phyloP scores from a whole-genome alignment of 108 stramenopile species.

The Conticribra guillardii region DNA sequence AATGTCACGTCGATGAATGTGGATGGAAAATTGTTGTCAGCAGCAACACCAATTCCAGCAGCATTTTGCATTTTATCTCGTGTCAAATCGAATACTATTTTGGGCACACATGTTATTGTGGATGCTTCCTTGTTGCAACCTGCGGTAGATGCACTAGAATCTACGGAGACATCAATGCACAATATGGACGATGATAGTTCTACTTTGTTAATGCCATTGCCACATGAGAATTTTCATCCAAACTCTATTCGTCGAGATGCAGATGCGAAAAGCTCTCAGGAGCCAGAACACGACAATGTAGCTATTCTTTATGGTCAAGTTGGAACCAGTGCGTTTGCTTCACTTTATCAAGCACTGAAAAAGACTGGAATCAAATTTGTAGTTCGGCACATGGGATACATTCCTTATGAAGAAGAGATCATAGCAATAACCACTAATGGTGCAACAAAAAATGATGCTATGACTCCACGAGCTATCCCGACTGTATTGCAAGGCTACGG shows the following conservation, averaged over 20 bases:
- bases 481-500: slow-evolving; percentile 85
- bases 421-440: slow-evolving; percentile 10
- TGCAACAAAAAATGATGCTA: background rate
- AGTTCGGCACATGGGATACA: slow-evolving; percentile 75
- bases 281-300: slow-evolving; percentile 26
- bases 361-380: slow-evolving; percentile 52
- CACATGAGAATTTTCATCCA: slow-evolving; percentile 41
- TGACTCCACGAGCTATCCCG: slow-evolving; percentile 17
- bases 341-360: slow-evolving; percentile 55
- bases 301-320: slow-evolving; percentile 77
- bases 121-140: slow-evolving; percentile 27
- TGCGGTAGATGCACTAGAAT: slow-evolving; percentile 26
- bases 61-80: slow-evolving; percentile 35
- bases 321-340: slow-evolving; percentile 62
- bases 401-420: slow-evolving; percentile 56
- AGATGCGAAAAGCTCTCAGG: background rate
- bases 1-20: too few species aligned
- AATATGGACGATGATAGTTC: too few species aligned
- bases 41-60: slow-evolving; percentile 1
- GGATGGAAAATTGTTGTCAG: too few species aligned
- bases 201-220: slow-evolving; percentile 31
- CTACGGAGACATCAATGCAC: too few species aligned
- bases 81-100: slow-evolving; percentile 2
- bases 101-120: slow-evolving; percentile 22
- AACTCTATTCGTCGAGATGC: background rate